Evolutionary conservation across 805 yeast genomes (phyloP).

Genomic region (Wickerhamomyces silvicola): DNA sequence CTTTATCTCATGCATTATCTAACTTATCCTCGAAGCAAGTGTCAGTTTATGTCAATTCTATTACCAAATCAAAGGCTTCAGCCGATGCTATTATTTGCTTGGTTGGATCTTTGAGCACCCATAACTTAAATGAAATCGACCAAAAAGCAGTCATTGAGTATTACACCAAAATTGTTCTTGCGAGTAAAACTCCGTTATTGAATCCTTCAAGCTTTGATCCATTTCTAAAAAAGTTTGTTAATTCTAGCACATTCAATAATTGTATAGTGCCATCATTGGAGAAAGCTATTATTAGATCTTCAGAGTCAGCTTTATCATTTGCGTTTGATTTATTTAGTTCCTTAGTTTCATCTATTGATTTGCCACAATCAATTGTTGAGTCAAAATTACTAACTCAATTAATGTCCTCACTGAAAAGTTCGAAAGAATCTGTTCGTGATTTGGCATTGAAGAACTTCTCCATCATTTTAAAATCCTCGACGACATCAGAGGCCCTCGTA

Average conservation of each 20-base stretch:
- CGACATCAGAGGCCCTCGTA: too few relatives aligned
- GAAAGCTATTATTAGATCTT: slow-evolving; percentile 69
- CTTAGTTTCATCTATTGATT: slow-evolving; percentile 29
- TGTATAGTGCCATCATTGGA: slow-evolving; percentile 56
- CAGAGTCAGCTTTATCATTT: slow-evolving; percentile 62
- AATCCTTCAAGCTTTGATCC: slow-evolving; percentile 33
- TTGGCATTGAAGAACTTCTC: slow-evolving; percentile 14
- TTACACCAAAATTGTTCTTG: slow-evolving; percentile 36
- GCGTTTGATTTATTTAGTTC: slow-evolving; percentile 42
- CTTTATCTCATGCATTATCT: slow-evolving; percentile 20
- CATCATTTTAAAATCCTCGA: slow-evolving; percentile 30
- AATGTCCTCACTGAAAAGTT: slow-evolving; percentile 54
- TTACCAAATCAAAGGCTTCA: slow-evolving; percentile 22
- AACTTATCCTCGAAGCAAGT: slow-evolving; percentile 17
- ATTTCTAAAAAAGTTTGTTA: slow-evolving; percentile 38
- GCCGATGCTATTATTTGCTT: slow-evolving; percentile 29
- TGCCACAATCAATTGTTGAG: slow-evolving; percentile 33
- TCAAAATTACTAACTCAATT: slow-evolving; percentile 48
- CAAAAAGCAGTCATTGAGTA: slow-evolving; percentile 17
- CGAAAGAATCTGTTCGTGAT: slow-evolving; percentile 58
- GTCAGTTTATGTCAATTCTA: slow-evolving; percentile 9
- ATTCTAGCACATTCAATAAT: slow-evolving; percentile 30
- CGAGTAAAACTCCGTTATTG: slow-evolving; percentile 38
- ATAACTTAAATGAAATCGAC: slow-evolving; percentile 18
- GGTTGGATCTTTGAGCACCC: slow-evolving; percentile 29